A percentile compares a stretch with the other conserved stretches of the same genome.
Conservation (phyloP, 2,329 filamentous ascomycete genomes). For the Leptosphaerulina australis region DNA sequence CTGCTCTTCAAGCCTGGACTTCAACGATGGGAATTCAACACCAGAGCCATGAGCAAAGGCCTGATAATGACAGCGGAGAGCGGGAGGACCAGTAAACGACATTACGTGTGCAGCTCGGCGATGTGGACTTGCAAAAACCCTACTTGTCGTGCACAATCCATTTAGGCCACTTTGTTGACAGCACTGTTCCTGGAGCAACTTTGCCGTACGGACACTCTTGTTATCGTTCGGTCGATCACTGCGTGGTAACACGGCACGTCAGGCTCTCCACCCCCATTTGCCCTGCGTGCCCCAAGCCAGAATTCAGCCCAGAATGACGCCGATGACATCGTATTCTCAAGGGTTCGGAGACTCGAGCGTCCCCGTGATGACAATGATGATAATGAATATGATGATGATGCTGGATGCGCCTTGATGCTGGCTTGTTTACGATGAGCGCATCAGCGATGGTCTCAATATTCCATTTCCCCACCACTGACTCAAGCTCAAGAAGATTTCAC, state of each 20-base stretch:
- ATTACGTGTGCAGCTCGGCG: constrained; percentile 13
- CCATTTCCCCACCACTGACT: constrained; percentile 25
- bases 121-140: constrained; percentile 18
- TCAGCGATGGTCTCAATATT: constrained; percentile 24
- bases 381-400: constrained; percentile 4
- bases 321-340: constrained; percentile 21
- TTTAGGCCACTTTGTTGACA: constrained; percentile 15
- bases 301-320: constrained; percentile 11
- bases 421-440: constrained; percentile 21
- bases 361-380: too few species aligned
- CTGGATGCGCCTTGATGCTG: constrained; percentile 10
- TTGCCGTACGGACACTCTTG: constrained; percentile 22
- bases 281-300: constrained; percentile 24
- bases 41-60: constrained; percentile 5
- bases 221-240: constrained; percentile 28
- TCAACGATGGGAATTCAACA: constrained; percentile 3
- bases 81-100: constrained; percentile 18
- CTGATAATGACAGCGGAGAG: constrained; percentile 23
- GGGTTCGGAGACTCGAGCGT: too few species aligned
- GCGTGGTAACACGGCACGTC: constrained; percentile 26
- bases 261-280: constrained; percentile 27
- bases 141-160: constrained; percentile 22
- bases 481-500: constrained; percentile 24
- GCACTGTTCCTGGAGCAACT: constrained; percentile 21
- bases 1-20: constrained; percentile 12